Evolutionary conservation across 805 yeast species (phyloP), one percentile per base, ranked within the genome.

Genomic region (Tetrapisispora taiwanensis): DNA sequence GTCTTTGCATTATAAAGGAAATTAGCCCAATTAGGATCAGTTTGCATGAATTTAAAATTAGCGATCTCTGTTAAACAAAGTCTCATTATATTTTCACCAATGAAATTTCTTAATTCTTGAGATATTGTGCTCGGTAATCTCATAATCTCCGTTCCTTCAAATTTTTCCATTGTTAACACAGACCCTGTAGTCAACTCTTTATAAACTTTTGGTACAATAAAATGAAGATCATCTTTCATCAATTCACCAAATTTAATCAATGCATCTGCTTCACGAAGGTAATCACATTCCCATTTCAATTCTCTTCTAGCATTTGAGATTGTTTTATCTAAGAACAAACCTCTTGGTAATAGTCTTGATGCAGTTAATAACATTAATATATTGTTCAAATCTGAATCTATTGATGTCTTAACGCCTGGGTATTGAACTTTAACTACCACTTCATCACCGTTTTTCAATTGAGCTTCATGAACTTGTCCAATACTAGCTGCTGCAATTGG

Each of bases 21-120:
- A 63, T 92, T 92, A 37, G 98, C 97, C 98, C 98, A 92, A 63
- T 92, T 92, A 42, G 98, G 98, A 67, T 92, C 98, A 1, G 97
- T 90, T 67, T 92, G 98, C 98, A 92, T 92, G 67, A 82, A 90
- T 56, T 75, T 76, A 68, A 83, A 89, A 53, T 76, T 69, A 13
- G 88, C 85, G 61, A 92, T 84, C 65, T 92, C 98, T 52, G 75
- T 71, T 39, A 92, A 68, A 58, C 96, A 88, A 35, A 92, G 70
- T 51, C 86, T 75, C 95, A 92, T 84, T 42, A 92, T 79, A 51
- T 82, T 75, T 3, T 85, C 76, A 15, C 95, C 94, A 42, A 92
- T 81, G 78, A 84, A 84, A 64, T 92, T 71, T 48, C 75, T 78
- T 7, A 82, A 77, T 8, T 76, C 78, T 66, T 88, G 96, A 12